Base-by-base conservation (phyloP, 768 basidiomycete species). In the Sarcodon sp. region DNA sequence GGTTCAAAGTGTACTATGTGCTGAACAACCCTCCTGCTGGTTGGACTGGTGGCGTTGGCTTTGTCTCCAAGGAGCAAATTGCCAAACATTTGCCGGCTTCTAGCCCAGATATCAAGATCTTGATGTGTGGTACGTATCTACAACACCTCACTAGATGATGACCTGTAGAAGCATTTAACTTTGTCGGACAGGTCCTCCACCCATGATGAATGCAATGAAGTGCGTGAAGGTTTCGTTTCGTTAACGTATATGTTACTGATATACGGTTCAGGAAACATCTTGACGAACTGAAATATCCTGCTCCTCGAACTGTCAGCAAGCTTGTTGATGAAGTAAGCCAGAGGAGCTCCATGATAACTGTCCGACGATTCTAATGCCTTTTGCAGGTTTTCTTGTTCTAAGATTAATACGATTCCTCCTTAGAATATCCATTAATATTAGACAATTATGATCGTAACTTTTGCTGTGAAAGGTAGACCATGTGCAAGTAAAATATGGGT, bases 31-130 rank as follows among this genome's bases (percentile, higher is more conserved):
- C 92, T 2, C 92, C 94, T 4, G 69, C 76, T 27, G 71, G 65
- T 53, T 99, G 96, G 96, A 75, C 70, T 4, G 87, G 87, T 41
- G 92, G 92, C 51, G 79, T 81, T 47, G 96, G 96, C 35, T 99
- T 96, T 58, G 88, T 99, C 47, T 78, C 83, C 56, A 88, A 87
- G 66, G 89, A 91, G 9, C 90, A 96, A 61, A 91, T 99, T 58
- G 75, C 85, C 59, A 67, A 80, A 53, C 71, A 80, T 64, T 71
- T 97, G 64, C 90, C 89, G n/a, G 57, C 49, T 49, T 48, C 54
- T 46, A 66, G 66, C 21, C 61, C 67, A n/a, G 72, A 85, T 53
- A 82, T 80, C 74, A 92, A 91, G 65, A 69, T 93, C 45, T 76
- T 94, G 49, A 73, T 96, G 60, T 96, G 91, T 64, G 91, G 90